phyloP scores from a whole-genome alignment of 306 rosid species.

The Chamaecrista fasciculata region DNA sequence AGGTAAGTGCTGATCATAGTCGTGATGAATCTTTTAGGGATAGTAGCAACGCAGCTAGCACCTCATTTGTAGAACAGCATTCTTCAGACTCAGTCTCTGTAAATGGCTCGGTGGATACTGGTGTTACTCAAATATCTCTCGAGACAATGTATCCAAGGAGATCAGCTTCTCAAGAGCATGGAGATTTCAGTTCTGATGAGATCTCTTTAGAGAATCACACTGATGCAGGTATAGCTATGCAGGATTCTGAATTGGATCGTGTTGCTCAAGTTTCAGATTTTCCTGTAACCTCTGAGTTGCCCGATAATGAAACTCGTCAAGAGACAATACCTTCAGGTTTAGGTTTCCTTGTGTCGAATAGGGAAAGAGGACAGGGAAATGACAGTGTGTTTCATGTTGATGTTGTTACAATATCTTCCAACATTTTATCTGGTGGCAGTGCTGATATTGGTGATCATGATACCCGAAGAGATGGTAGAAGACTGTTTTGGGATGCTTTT shows the following conservation, averaged over 20 bases:
- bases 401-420: slow-evolving; percentile 80
- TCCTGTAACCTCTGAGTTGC: slow-evolving; percentile 45
- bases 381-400: slow-evolving; percentile 72
- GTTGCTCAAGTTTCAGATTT: slow-evolving; percentile 49
- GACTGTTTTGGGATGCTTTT: slow-evolving; percentile 88
- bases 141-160: slow-evolving; percentile 52
- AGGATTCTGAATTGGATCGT: slow-evolving; percentile 35
- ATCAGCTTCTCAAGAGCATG: slow-evolving; percentile 49
- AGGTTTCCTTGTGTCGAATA: slow-evolving; percentile 69
- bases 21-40: slow-evolving; percentile 61
- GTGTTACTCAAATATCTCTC: slow-evolving; percentile 42
- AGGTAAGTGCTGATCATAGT: slow-evolving; percentile 64
- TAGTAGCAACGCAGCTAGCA: slow-evolving; percentile 64
- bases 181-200: slow-evolving; percentile 37
- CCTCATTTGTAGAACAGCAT: slow-evolving; percentile 62
- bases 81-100: slow-evolving; percentile 71
- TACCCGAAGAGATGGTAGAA: slow-evolving; percentile 77
- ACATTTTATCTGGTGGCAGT: slow-evolving; percentile 54
- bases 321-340: slow-evolving; percentile 67
- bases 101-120: slow-evolving; percentile 59
- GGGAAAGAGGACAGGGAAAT: slow-evolving; percentile 63
- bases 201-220: slow-evolving; percentile 48
- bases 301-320: slow-evolving; percentile 51
- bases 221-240: slow-evolving; percentile 29
- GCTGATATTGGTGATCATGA: slow-evolving; percentile 50